These are phyloP conservation scores for Comarum palustre DNA, from an alignment of 306 rosid species.

Conservation along the genomic window DNA sequence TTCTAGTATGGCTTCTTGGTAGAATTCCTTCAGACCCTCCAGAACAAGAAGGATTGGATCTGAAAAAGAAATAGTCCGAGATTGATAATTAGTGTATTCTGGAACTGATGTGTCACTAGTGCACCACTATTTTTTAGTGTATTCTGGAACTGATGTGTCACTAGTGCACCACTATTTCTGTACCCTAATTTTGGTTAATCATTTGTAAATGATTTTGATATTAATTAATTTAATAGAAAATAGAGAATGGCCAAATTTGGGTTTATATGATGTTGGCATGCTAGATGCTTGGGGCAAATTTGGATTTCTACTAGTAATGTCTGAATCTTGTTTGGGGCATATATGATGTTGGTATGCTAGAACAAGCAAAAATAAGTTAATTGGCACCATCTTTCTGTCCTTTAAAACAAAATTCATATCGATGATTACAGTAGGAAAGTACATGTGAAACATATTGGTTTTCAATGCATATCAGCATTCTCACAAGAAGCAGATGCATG, in stretches of 20 bases:
- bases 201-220: background rate
- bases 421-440: background rate
- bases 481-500: slow-evolving; percentile 7
- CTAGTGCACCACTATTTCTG: background rate
- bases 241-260: background rate
- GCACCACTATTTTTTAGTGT: background rate
- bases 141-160: background rate
- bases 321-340: background rate
- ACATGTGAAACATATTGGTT: slow-evolving; percentile 2
- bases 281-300: background rate
- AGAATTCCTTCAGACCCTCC: slow-evolving; percentile 67
- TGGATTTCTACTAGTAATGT: background rate
- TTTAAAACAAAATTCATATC: background rate
- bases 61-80: slow-evolving; percentile 27
- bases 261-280: too few species aligned
- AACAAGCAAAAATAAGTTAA: background rate
- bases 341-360: background rate
- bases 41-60: slow-evolving; percentile 28
- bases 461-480: slow-evolving; percentile 4
- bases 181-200: background rate
- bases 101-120: too few species aligned
- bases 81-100: background rate
- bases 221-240: background rate
- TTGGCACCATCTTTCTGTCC: background rate
- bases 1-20: slow-evolving; percentile 89